A percentile compares a stretch with the other conserved stretches of the same genome.
Evolutionary conservation across 2,329 filamentous ascomycete species (phyloP).

Genomic region (Stromatinia cepivora): DNA sequence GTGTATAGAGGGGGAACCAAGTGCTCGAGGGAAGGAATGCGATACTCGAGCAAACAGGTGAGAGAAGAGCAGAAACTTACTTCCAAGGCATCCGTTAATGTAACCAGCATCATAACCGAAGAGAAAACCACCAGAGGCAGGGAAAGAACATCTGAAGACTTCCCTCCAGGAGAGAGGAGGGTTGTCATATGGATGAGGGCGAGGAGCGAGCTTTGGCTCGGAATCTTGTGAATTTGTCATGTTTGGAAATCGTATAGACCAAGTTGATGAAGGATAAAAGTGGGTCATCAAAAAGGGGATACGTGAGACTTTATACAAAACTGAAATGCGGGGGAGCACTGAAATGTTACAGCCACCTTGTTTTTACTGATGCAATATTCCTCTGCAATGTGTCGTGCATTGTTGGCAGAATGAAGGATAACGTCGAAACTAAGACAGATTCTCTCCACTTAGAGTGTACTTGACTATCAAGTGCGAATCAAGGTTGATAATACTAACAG

Average conservation of each 20-base stretch:
- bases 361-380: neutral
- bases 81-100: slow-evolving; percentile 63
- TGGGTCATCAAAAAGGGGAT: no score
- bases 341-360: neutral
- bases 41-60: neutral
- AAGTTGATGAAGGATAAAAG: neutral
- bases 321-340: neutral
- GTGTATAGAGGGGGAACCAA: neutral
- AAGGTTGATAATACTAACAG: neutral
- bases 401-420: neutral
- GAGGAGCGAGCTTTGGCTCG: slow-evolving; percentile 9
- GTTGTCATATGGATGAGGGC: slow-evolving; percentile 56
- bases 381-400: neutral
- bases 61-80: slow-evolving; percentile 45
- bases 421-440: neutral
- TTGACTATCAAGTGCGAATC: neutral
- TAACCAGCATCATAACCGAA: slow-evolving; percentile 74
- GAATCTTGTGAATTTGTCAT: slow-evolving; percentile 31
- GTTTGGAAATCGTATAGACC: neutral
- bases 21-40: neutral
- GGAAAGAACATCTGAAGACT: slow-evolving; percentile 68
- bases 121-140: slow-evolving; percentile 61
- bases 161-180: slow-evolving; percentile 68
- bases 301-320: neutral
- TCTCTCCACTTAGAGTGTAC: neutral